phyloP scores from a whole-genome alignment of 2,329 filamentous ascomycete species.

The Stemphylium beticola region DNA sequence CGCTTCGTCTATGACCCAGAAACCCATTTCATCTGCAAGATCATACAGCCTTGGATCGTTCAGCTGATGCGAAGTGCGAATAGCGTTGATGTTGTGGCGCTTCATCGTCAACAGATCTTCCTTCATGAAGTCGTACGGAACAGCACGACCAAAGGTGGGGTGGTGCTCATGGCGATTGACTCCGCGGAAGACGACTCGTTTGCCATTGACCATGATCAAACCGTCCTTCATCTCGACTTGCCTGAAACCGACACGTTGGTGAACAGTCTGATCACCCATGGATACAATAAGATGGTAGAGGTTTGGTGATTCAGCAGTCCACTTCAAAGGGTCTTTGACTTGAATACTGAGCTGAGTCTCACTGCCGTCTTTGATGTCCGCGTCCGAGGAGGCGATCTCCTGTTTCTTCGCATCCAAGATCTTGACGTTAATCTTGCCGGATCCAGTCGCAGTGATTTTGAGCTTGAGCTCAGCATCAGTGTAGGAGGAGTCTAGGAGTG shows the following conservation, averaged over 20 bases:
- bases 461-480: conserved; percentile 59
- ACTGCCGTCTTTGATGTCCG: conserved; percentile 20
- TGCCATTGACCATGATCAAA: conserved; percentile 68
- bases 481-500: conserved; percentile 60
- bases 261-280: conserved; percentile 49
- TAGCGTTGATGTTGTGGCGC: conserved; percentile 71
- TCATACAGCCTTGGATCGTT: conserved; percentile 67
- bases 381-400: conserved; percentile 17
- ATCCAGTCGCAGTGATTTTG: conserved; percentile 52
- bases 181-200: conserved; percentile 65
- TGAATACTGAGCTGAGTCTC: conserved; percentile 47
- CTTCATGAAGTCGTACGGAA: conserved; percentile 67
- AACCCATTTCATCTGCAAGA: conserved; percentile 68
- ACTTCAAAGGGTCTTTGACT: conserved; percentile 64
- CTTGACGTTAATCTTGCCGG: conserved; percentile 51
- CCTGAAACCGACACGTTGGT: conserved; percentile 68
- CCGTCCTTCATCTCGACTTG: conserved; percentile 67
- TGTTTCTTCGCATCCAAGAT: conserved; percentile 53
- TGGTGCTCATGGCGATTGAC: conserved; percentile 76
- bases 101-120: conserved; percentile 72
- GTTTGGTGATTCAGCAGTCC: conserved; percentile 71
- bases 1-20: conserved; percentile 68
- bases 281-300: conserved; percentile 63
- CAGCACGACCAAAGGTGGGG: conserved; percentile 65
- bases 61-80: conserved; percentile 72